A percentile compares a stretch with the other conserved stretches of the same genome.
Conservation (phyloP, 2,329 filamentous ascomycete genomes). For the Fusarium nisikadoi region DNA sequence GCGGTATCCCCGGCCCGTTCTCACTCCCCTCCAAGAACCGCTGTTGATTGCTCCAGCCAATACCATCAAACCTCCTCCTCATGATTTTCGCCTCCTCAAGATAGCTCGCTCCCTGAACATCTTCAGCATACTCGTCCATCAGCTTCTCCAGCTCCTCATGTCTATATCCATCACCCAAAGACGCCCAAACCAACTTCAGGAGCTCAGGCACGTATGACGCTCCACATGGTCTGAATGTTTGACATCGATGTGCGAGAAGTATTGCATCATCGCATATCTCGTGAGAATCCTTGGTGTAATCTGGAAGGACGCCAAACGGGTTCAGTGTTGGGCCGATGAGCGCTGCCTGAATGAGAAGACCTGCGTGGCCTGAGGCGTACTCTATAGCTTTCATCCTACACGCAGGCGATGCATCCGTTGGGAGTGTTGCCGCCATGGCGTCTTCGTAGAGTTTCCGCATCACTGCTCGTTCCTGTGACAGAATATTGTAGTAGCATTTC, state of each 20-base stretch:
- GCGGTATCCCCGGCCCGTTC: not conserved
- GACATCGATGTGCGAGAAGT: not conserved
- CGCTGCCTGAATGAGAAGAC: constrained; percentile 6
- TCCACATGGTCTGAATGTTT: constrained; percentile 17
- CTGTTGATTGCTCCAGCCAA: constrained; percentile 9
- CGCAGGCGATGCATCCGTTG: not conserved
- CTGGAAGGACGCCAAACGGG: not conserved
- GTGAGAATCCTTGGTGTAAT: not conserved
- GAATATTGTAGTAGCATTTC: constrained; percentile 15
- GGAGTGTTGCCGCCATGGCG: not conserved
- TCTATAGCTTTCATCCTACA: not conserved
- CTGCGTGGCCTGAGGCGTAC: not conserved
- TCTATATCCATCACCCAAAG: constrained; percentile 17
- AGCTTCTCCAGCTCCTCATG: constrained; percentile 11
- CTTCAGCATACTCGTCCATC: not conserved
- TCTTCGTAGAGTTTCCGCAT: constrained; percentile 2
- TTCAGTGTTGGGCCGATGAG: constrained; percentile 8
- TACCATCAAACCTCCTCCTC: not conserved
- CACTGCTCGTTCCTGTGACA: not conserved
- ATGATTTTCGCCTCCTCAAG: constrained; percentile 4
- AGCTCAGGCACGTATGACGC: constrained; percentile 19
- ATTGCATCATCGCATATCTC: constrained; percentile 8
- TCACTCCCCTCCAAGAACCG: not conserved
- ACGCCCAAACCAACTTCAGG: constrained; percentile 16
- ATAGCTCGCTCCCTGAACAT: constrained; percentile 18